phyloP scores from a whole-genome alignment of 2,329 filamentous ascomycete genomes.

The Periconia sp. region DNA sequence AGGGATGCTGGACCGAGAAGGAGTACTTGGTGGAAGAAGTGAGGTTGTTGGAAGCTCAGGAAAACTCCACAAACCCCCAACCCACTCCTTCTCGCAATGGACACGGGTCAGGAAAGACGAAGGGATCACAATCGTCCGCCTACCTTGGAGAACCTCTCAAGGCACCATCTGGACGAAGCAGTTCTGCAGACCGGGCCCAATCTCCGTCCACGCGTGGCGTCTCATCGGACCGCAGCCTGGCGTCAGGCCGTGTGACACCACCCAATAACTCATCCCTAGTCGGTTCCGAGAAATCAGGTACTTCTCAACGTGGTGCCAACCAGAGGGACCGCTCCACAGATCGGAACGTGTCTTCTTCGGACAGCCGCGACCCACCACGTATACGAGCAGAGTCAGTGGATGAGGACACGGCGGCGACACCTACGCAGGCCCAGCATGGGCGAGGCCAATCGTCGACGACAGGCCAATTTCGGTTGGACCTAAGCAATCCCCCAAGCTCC shows the following conservation, averaged over 20 bases:
- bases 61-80: slow-evolving; percentile 17
- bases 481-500: slow-evolving; percentile 39
- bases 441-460: slow-evolving; percentile 30
- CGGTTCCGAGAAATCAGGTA: slow-evolving; percentile 26
- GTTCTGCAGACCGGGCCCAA: slow-evolving; percentile 33
- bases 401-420: slow-evolving; percentile 34
- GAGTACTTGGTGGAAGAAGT: slow-evolving; percentile 55
- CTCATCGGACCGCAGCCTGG: slow-evolving; percentile 32
- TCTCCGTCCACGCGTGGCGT: slow-evolving; percentile 29
- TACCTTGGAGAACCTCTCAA: slow-evolving; percentile 28
- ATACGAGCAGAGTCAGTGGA: slow-evolving; percentile 23
- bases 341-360: slow-evolving; percentile 30
- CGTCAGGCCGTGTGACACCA: slow-evolving; percentile 32
- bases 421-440: slow-evolving; percentile 36
- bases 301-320: slow-evolving; percentile 19
- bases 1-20: slow-evolving; percentile 89
- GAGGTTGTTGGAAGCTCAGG: slow-evolving; percentile 26
- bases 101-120: slow-evolving; percentile 25
- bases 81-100: slow-evolving; percentile 28
- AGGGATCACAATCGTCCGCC: slow-evolving; percentile 27
- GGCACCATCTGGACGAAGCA: slow-evolving; percentile 28
- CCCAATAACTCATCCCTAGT: slow-evolving; percentile 23
- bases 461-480: slow-evolving; percentile 35
- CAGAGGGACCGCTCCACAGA: slow-evolving; percentile 33
- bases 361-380: slow-evolving; percentile 31